Evolutionary conservation across 192 early-diverging fungal genomes (phyloP).

Genomic region (Oehlia diaphana): DNA sequence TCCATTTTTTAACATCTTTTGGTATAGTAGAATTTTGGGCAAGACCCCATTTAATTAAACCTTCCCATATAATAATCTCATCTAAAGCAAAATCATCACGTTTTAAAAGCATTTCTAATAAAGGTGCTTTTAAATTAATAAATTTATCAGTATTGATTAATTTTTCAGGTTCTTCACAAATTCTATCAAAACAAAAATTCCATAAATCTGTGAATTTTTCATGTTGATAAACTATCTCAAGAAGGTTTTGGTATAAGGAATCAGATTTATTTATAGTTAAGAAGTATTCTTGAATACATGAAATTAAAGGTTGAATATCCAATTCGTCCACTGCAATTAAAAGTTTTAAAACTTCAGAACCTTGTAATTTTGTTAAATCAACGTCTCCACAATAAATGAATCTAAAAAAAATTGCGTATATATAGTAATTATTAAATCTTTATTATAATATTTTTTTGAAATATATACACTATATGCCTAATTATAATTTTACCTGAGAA

Average conservation of each 20-base stretch:
- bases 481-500: no score
- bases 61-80: background rate
- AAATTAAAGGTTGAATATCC: background rate
- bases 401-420: background rate
- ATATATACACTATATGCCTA: no score
- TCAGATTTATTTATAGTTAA: background rate
- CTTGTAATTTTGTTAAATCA: background rate
- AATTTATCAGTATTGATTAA: background rate
- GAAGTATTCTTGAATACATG: background rate
- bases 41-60: background rate
- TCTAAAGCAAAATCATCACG: background rate
- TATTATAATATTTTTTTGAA: no score
- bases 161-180: background rate
- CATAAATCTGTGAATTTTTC: background rate
- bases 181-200: background rate
- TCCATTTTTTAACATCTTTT: background rate
- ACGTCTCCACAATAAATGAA: background rate
- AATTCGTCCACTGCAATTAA: background rate
- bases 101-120: no score
- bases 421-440: no score
- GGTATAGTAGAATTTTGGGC: background rate
- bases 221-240: background rate
- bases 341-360: no score
- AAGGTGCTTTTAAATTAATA: background rate
- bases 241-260: background rate